Conservation (phyloP, 2,329 filamentous ascomycete species). For the Hypoxylon sp. region DNA sequence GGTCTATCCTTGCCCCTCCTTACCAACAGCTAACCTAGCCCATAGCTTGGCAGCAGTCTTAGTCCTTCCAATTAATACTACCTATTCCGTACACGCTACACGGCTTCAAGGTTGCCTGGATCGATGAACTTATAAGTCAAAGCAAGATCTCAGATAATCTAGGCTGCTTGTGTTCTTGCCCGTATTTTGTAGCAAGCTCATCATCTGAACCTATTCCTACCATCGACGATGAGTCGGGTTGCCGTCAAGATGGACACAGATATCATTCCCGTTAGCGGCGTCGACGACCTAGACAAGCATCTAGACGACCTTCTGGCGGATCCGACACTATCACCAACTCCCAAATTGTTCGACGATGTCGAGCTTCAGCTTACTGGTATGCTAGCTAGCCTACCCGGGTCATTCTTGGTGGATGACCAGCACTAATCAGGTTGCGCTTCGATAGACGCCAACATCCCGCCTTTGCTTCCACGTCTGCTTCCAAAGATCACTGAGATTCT, state of each 20-base stretch:
- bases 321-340: constrained; percentile 57
- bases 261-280: constrained; percentile 61
- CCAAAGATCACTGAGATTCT: constrained; percentile 66
- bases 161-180: background rate
- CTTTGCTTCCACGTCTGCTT: constrained; percentile 65
- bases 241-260: constrained; percentile 57
- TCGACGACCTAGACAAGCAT: constrained; percentile 67
- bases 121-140: background rate
- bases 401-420: background rate
- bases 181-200: background rate
- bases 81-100: too few species aligned
- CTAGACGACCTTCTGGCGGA: constrained; percentile 62
- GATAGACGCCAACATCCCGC: constrained; percentile 63
- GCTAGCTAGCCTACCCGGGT: constrained; percentile 25
- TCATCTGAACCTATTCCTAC: background rate
- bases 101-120: background rate
- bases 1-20: background rate
- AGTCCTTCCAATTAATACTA: constrained; percentile 2
- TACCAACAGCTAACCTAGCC: background rate
- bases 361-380: constrained; percentile 68
- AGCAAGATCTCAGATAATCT: background rate
- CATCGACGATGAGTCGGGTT: constrained; percentile 46
- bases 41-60: background rate
- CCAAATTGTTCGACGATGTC: constrained; percentile 68
- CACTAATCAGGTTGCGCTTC: constrained; percentile 6